phyloP scores from a whole-genome alignment of 805 yeast species.

The Tetrapisispora taiwanensis region DNA sequence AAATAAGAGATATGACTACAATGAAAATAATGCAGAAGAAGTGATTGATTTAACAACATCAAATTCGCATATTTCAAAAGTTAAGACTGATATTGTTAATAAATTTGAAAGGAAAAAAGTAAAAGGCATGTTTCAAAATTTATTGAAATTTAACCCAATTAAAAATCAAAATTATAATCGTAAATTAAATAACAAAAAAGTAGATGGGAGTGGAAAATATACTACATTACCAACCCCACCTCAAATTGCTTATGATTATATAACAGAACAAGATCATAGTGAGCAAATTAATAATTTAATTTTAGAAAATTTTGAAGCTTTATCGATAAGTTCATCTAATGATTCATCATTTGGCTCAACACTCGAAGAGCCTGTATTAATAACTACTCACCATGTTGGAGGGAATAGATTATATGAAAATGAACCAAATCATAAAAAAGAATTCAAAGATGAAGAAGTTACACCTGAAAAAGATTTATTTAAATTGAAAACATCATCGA shows the following conservation, averaged over 20 bases:
- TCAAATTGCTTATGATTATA: background rate
- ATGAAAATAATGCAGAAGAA: background rate
- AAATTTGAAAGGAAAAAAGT: background rate
- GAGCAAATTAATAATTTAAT: background rate
- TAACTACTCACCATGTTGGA: background rate
- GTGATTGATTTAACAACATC: no score
- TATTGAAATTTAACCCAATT: background rate
- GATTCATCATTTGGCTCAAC: conserved; percentile 6
- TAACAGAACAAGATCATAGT: background rate
- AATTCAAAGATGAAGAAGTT: background rate
- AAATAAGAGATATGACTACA: background rate
- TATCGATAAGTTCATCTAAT: conserved; percentile 5
- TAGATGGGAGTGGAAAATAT: background rate
- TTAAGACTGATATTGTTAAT: background rate
- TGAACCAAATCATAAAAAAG: no score
- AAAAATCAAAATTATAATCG: background rate
- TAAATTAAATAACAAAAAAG: background rate
- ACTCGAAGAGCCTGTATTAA: conserved; percentile 11
- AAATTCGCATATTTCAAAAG: background rate
- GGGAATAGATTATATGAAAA: background rate
- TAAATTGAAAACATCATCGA: background rate
- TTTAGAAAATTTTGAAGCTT: background rate
- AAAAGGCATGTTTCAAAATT: background rate
- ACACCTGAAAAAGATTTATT: background rate
- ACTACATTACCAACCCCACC: background rate